phyloP scores from a whole-genome alignment of 2,329 filamentous ascomycete species.

The Cercospora brassicicola region DNA sequence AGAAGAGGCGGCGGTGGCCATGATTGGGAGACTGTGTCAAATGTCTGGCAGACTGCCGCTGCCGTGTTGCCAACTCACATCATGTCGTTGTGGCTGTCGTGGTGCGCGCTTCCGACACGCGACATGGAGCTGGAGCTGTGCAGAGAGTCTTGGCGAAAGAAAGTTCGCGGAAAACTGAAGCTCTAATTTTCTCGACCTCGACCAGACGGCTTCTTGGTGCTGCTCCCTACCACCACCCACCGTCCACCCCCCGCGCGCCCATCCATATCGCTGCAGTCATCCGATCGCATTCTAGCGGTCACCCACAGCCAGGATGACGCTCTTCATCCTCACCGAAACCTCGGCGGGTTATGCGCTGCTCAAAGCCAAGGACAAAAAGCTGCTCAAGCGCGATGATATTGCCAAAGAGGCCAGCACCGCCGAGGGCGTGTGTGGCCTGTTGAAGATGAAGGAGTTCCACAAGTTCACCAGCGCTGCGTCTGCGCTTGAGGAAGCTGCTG shows the following conservation, averaged over 20 bases:
- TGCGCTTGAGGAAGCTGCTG: constrained; percentile 85
- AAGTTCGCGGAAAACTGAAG: constrained; percentile 5
- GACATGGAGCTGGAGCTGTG: neutral
- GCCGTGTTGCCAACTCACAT: constrained; percentile 6
- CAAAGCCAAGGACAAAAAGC: constrained; percentile 98
- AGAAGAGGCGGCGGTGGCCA: constrained; percentile 24
- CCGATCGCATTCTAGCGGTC: constrained; percentile 23
- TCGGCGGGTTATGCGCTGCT: constrained; percentile 96
- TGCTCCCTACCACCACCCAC: neutral
- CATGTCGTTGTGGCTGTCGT: neutral
- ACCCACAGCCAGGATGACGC: constrained; percentile 43
- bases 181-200: constrained; percentile 6
- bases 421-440: constrained; percentile 82
- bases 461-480: constrained; percentile 94
- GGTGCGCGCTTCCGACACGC: neutral
- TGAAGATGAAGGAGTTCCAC: constrained; percentile 95
- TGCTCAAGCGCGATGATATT: constrained; percentile 83
- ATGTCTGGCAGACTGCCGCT: constrained; percentile 5
- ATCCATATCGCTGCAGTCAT: constrained; percentile 13
- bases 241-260: constrained; percentile 2
- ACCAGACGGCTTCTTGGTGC: neutral
- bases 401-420: constrained; percentile 72
- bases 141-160: constrained; percentile 7
- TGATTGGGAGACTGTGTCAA: constrained; percentile 5
- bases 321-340: constrained; percentile 89